Conservation (phyloP, 495 filamentous ascomycete genomes). For the Xylaria longipes region DNA sequence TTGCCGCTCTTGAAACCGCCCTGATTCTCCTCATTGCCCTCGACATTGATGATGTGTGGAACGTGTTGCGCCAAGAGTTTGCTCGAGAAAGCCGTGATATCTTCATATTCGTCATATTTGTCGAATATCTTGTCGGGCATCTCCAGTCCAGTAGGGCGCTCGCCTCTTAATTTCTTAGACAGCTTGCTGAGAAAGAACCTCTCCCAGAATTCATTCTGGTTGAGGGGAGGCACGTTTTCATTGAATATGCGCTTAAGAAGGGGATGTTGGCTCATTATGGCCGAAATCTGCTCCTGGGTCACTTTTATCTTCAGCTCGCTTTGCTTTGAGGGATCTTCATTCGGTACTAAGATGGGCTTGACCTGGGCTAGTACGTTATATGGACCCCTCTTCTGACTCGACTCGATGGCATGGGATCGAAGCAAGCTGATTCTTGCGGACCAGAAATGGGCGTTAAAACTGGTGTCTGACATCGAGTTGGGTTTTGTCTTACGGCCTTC, state of each 20-base stretch:
- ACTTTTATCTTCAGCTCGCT: constrained; percentile 81
- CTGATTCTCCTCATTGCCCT: constrained; percentile 92
- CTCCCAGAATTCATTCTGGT: constrained; percentile 84
- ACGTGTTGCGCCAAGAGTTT: constrained; percentile 66
- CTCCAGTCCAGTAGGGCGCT: constrained; percentile 78
- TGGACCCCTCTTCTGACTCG: constrained; percentile 78
- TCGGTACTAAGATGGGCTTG: constrained; percentile 77
- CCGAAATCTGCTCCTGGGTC: constrained; percentile 87
- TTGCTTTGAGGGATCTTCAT: constrained; percentile 36
- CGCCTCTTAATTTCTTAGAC: constrained; percentile 89
- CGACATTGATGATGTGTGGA: constrained; percentile 88
- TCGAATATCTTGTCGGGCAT: constrained; percentile 78
- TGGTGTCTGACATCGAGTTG: constrained; percentile 73
- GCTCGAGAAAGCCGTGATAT: constrained; percentile 57
- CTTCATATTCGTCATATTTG: constrained; percentile 76
- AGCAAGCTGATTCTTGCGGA: constrained; percentile 81
- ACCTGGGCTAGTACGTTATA: constrained; percentile 95
- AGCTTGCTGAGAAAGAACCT: constrained; percentile 89
- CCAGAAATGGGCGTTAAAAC: constrained; percentile 94
- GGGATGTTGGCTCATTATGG: constrained; percentile 92
- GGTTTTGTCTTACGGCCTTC: constrained; percentile 80
- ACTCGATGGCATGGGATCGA: constrained; percentile 88
- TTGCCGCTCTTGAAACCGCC: constrained; percentile 73
- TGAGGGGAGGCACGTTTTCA: constrained; percentile 85
- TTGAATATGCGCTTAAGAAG: constrained; percentile 91